These are phyloP conservation scores for Petunia axillaris DNA, from an alignment of 257 asterid genomes.

Conservation along the genomic window DNA sequence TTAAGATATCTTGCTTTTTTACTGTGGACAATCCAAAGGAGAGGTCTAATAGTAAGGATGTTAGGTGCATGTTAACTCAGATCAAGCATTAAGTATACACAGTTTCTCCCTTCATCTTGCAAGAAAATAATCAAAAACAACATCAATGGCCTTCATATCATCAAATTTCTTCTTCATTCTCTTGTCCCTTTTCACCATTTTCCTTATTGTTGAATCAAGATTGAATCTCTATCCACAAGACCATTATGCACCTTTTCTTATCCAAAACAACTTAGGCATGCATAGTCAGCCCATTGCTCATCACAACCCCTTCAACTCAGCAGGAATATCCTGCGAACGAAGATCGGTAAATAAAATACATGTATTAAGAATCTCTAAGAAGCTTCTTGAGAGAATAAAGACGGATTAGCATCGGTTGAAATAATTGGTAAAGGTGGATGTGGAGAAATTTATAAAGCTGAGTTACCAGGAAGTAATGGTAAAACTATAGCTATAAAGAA, in stretches of 20 bases:
- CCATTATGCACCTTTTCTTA: conserved; percentile 39
- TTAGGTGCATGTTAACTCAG: conserved; percentile 73
- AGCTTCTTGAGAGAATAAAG: conserved; percentile 69
- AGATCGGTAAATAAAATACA: conserved; percentile 39
- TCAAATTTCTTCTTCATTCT: conserved; percentile 34
- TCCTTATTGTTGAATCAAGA: conserved; percentile 41
- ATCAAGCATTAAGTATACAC: conserved; percentile 55
- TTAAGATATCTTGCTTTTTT: conserved; percentile 86
- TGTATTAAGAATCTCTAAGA: conserved; percentile 62
- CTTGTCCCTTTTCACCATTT: conserved; percentile 35
- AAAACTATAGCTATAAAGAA: conserved; percentile 84
- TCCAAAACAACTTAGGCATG: conserved; percentile 45
- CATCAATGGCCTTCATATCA: conserved; percentile 37
- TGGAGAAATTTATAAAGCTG: conserved; percentile 78
- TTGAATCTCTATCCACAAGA: conserved; percentile 50
- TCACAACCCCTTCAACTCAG: conserved; percentile 47
- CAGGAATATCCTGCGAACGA: conserved; percentile 66
- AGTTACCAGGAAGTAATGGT: conserved; percentile 66
- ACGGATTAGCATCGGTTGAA: conserved; percentile 56
- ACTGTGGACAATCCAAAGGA: conserved; percentile 77
- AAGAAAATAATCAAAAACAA: conserved; percentile 13
- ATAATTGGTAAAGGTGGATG: conserved; percentile 88
- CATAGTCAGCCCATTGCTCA: conserved; percentile 27
- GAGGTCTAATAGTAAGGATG: conserved; percentile 82
- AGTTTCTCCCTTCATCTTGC: neutral